A percentile compares a stretch with the other conserved stretches of the same genome.
These are phyloP conservation scores for Colletotrichum cuscutae DNA, from an alignment of 2,329 filamentous ascomycete species.

Conservation along the genomic window DNA sequence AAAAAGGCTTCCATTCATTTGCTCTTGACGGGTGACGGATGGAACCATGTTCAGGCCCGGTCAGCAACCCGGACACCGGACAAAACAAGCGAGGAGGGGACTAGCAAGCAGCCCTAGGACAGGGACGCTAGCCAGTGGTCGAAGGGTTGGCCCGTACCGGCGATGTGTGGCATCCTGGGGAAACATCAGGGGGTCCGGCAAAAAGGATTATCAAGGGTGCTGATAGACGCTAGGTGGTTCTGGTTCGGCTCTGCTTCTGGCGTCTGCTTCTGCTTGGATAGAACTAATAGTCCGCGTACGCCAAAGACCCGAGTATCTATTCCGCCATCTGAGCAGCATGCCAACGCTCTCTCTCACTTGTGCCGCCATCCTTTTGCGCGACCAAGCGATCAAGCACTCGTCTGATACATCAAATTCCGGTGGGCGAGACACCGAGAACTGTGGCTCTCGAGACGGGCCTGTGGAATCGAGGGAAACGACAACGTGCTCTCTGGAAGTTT, in stretches of 20 bases:
- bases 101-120: neutral
- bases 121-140: slow-evolving; percentile 19
- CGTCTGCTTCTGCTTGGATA: neutral
- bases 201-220: slow-evolving; percentile 6
- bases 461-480: slow-evolving; percentile 11
- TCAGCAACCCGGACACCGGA: neutral
- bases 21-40: slow-evolving; percentile 11
- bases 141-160: slow-evolving; percentile 25
- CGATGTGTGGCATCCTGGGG: slow-evolving; percentile 16
- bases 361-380: neutral
- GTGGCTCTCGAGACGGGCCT: slow-evolving; percentile 21
- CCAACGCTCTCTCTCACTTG: neutral
- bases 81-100: neutral
- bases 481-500: slow-evolving; percentile 27
- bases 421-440: slow-evolving; percentile 15
- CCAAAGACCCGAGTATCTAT: slow-evolving; percentile 2
- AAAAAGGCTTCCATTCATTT: slow-evolving; percentile 1
- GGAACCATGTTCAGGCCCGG: neutral
- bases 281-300: neutral
- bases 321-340: slow-evolving; percentile 1
- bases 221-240: neutral
- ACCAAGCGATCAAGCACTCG: neutral
- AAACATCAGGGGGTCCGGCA: slow-evolving; percentile 19
- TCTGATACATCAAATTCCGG: slow-evolving; percentile 30
- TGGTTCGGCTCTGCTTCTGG: neutral